Evolutionary conservation across 2,329 filamentous ascomycete species (phyloP).

Genomic region (Thielaviopsis punctulata): DNA sequence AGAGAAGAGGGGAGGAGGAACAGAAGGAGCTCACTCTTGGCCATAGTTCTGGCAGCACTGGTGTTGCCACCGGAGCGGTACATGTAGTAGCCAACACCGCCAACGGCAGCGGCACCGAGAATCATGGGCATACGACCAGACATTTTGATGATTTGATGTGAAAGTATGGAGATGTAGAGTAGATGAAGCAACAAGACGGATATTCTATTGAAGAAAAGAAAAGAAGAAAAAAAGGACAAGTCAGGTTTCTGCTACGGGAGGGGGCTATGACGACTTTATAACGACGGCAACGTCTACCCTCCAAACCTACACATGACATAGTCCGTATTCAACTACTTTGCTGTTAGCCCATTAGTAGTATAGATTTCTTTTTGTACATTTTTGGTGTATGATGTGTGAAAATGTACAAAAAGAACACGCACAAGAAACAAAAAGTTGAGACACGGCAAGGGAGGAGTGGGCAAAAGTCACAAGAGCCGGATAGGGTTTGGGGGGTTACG

Average conservation of each 20-base stretch:
- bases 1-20: neutral
- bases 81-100: conserved; percentile 73
- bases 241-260: too few relatives aligned
- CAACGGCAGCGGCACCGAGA: conserved; percentile 45
- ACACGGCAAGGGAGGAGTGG: neutral
- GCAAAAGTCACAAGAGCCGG: neutral
- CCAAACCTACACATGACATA: too few relatives aligned
- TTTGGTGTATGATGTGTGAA: too few relatives aligned
- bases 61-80: conserved; percentile 71
- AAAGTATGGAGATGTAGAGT: neutral
- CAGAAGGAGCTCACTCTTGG: conserved; percentile 47
- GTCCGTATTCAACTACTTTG: too few relatives aligned
- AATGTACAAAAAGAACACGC: too few relatives aligned
- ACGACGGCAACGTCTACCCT: too few relatives aligned
- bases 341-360: too few relatives aligned
- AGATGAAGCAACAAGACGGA: neutral
- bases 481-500: neutral
- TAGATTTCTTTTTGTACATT: too few relatives aligned
- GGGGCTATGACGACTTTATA: too few relatives aligned
- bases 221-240: neutral
- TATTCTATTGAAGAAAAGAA: neutral
- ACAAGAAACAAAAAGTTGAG: neutral
- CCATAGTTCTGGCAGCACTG: conserved; percentile 42
- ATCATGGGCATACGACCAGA: conserved; percentile 29
- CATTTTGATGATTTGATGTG: conserved; percentile 23